A percentile compares a stretch with the other conserved stretches of the same genome.
phyloP scores from a whole-genome alignment of 2,329 filamentous ascomycete genomes.

The Fusarium bulbicola region DNA sequence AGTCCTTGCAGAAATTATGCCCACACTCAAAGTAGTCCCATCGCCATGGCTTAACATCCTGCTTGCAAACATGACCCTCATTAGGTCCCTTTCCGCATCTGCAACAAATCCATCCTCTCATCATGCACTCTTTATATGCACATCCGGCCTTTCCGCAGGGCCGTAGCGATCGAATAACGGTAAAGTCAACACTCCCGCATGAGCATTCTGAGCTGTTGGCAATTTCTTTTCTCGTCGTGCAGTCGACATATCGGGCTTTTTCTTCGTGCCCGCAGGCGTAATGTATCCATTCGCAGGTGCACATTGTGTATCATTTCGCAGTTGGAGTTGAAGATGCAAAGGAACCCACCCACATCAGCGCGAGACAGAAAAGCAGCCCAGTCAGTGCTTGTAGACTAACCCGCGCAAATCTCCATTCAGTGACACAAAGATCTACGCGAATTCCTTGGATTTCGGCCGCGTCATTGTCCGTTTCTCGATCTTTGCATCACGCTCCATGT shows the following conservation, averaged over 20 bases:
- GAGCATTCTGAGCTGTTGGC: conserved; percentile 18
- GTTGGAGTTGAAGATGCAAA: background rate
- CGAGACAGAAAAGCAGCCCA: background rate
- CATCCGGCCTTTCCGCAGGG: conserved; percentile 20
- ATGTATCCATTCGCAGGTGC: conserved; percentile 25
- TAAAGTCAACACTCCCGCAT: conserved; percentile 33
- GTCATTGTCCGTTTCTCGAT: conserved; percentile 12
- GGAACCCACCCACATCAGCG: background rate
- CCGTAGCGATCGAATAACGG: background rate
- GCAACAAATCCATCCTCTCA: conserved; percentile 35
- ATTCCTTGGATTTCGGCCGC: conserved; percentile 11
- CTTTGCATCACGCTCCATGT: conserved; percentile 46
- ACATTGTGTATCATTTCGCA: conserved; percentile 31
- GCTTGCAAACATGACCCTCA: conserved; percentile 14
- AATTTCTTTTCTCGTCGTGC: conserved; percentile 26
- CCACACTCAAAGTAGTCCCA: conserved; percentile 24
- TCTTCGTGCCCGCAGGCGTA: conserved; percentile 35
- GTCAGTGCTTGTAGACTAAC: background rate
- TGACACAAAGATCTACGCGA: conserved; percentile 20
- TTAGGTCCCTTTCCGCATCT: conserved; percentile 33
- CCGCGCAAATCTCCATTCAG: conserved; percentile 2
- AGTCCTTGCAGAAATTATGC: conserved; percentile 20
- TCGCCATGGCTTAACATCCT: conserved; percentile 22
- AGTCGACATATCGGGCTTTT: conserved; percentile 29
- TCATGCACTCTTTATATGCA: conserved; percentile 22